A percentile compares a stretch with the other conserved stretches of the same genome.
Conservation (phyloP, 306 rosid genomes). For the Chamaecrista fasciculata region DNA sequence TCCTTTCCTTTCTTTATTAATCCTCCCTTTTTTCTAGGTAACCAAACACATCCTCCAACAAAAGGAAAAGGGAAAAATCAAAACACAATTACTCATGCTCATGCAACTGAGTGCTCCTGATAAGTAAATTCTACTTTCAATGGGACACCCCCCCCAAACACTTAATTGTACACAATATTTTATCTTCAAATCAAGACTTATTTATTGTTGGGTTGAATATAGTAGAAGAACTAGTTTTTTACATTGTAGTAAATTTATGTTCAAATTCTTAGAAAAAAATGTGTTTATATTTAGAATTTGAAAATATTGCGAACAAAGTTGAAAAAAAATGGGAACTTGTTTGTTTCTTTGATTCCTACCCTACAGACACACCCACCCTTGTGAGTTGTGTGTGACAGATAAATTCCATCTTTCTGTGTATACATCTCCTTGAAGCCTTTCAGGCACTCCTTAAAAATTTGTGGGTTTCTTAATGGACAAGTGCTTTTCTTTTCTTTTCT, state of each 20-base stretch:
- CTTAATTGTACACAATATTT: slow-evolving; percentile 47
- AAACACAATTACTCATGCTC: slow-evolving; percentile 6
- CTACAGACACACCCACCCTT: slow-evolving; percentile 34
- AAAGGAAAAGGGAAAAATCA: no score
- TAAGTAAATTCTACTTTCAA: slow-evolving; percentile 29
- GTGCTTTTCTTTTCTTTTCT: slow-evolving; percentile 33
- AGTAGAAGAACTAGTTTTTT: no score
- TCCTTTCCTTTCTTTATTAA: slow-evolving; percentile 12
- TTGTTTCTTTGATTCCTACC: slow-evolving; percentile 42
- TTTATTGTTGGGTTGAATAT: no score
- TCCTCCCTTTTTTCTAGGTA: background rate
- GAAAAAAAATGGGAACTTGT: no score
- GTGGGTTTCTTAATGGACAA: slow-evolving; percentile 47
- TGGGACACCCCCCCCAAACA: slow-evolving; percentile 48
- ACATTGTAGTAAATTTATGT: no score
- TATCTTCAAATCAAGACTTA: slow-evolving; percentile 60
- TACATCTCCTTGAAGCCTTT: slow-evolving; percentile 34
- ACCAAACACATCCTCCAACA: background rate
- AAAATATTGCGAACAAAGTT: no score
- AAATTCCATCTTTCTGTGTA: slow-evolving; percentile 40
- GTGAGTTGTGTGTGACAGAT: slow-evolving; percentile 36
- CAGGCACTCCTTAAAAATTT: slow-evolving; percentile 35
- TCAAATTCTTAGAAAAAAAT: no score
- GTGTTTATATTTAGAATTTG: no score
- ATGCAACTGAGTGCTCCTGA: background rate